Base-by-base conservation (phyloP, 495 filamentous ascomycete species). In the Talaromyces ruber region DNA sequence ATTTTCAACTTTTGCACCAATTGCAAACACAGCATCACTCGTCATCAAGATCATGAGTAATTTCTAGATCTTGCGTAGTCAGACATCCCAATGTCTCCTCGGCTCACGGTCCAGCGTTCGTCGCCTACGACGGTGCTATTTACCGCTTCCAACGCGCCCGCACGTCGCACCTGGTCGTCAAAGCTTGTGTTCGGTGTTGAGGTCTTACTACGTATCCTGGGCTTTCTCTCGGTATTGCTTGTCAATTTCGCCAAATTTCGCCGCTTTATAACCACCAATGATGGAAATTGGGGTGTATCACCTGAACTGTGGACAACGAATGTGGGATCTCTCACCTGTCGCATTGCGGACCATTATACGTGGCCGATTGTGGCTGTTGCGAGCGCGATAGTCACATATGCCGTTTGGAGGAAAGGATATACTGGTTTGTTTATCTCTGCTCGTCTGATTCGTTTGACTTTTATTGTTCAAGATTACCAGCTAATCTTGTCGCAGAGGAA, bases 61-160 rank as follows among this genome's bases (percentile, higher is more conserved):
- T 1, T 22, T 8, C 14, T 47, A 47, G 43, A 47, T 21, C 16
- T 22, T 47, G 43, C 24, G 21, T 29, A 58, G 2, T 30, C 65
- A 63, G 59, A 54, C 51, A 28, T n/a, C n/a, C 64, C 60, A 58
- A 77, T 79, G 71, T 79, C 75, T 26, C 72, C 75, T 32, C 81
- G 73, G 62, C 86, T 95, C 45, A 82, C 79, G 63, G 82, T 83
- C 58, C 83, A 84, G 67, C 87, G 87, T 56, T 90, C 91, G 53
- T 93, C 91, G 37, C 88, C 91, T 45, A 92, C 91, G 24, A 93
- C 91, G n/a, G 84, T 86, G 65, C 88, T 89, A 67, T 95, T 90
- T 78, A 91, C 88, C 55, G 88, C 94, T 56, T 92, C 91, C 62
- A 93, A 90, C 67, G 81, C 82, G 61, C 81, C 79, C 9, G 68